A percentile compares a stretch with the other conserved stretches of the same genome.
phyloP scores from a whole-genome alignment of 208 protist genomes.

The Tetramitus jugosus region DNA sequence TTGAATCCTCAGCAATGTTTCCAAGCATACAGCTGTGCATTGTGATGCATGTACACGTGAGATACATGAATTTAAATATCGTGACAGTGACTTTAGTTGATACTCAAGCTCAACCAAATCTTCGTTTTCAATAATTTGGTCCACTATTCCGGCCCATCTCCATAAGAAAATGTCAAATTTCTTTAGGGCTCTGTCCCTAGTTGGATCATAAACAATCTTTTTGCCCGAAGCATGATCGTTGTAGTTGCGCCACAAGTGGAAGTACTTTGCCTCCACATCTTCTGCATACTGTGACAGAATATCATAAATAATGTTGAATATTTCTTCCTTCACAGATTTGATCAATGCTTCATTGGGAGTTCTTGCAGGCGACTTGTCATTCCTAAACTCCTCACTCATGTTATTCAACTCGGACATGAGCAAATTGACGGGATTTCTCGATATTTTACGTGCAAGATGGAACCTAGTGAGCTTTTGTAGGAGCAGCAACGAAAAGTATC shows the following conservation, averaged over 20 bases:
- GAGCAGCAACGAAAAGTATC: not conserved
- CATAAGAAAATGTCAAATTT: slow-evolving; percentile 19
- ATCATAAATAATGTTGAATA: not conserved
- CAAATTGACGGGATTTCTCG: slow-evolving; percentile 23
- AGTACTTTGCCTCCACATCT: slow-evolving; percentile 14
- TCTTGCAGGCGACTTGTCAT: not conserved
- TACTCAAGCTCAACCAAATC: not conserved
- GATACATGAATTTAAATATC: not conserved
- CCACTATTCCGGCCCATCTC: slow-evolving; percentile 8
- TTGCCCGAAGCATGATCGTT: not conserved
- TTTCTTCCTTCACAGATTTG: not conserved
- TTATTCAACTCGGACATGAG: slow-evolving; percentile 5
- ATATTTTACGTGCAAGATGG: not conserved
- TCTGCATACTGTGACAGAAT: slow-evolving; percentile 14
- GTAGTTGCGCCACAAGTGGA: not conserved
- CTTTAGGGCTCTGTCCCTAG: not conserved
- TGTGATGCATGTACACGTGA: slow-evolving; percentile 18
- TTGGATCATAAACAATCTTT: slow-evolving; percentile 14
- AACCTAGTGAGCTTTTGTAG: not conserved
- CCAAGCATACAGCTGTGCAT: slow-evolving; percentile 4
- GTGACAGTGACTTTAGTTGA: not conserved
- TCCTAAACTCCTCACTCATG: not conserved
- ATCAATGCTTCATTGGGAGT: not conserved
- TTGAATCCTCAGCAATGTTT: slow-evolving; percentile 3
- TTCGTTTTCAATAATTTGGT: not conserved